A percentile compares a stretch with the other conserved stretches of the same genome.
Conservation (phyloP, 78 protist species). For the Cavenderia fasciculata region DNA sequence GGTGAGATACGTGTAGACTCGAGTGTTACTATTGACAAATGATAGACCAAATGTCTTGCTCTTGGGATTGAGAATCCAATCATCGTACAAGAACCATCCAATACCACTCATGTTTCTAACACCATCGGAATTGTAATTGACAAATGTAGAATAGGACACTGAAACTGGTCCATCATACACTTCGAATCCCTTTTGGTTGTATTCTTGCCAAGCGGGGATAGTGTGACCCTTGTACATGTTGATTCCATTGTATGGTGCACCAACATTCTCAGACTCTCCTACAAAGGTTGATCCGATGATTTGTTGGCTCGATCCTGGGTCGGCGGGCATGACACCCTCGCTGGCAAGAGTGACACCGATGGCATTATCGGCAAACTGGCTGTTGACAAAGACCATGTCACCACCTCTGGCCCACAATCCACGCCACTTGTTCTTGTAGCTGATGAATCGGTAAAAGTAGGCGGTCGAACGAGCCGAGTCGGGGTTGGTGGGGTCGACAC, state of each 20-base stretch:
- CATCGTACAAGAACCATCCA: conserved; percentile 41
- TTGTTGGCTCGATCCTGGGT: conserved; percentile 37
- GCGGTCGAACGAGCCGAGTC: conserved; percentile 29
- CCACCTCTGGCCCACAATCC: conserved; percentile 78
- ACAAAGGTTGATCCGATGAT: conserved; percentile 39
- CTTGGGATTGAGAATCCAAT: conserved; percentile 21
- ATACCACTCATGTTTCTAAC: conserved; percentile 26
- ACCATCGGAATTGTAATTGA: conserved; percentile 57
- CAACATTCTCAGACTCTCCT: conserved; percentile 51
- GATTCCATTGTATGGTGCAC: conserved; percentile 3
- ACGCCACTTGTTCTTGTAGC: conserved; percentile 69
- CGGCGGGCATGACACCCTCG: conserved; percentile 73
- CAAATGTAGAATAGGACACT: conserved; percentile 1
- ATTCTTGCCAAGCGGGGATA: conserved; percentile 48
- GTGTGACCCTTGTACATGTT: conserved; percentile 37
- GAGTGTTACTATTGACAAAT: background rate
- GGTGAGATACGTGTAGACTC: background rate
- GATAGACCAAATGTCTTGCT: background rate
- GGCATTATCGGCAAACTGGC: conserved; percentile 63
- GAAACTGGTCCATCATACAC: conserved; percentile 54
- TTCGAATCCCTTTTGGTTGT: conserved; percentile 45
- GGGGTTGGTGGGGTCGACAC: conserved; percentile 32
- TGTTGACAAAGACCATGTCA: conserved; percentile 13
- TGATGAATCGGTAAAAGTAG: conserved; percentile 8
- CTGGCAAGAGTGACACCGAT: conserved; percentile 50